Conservation (phyloP, 2,329 filamentous ascomycete genomes). For the Cladosporium sp. region DNA sequence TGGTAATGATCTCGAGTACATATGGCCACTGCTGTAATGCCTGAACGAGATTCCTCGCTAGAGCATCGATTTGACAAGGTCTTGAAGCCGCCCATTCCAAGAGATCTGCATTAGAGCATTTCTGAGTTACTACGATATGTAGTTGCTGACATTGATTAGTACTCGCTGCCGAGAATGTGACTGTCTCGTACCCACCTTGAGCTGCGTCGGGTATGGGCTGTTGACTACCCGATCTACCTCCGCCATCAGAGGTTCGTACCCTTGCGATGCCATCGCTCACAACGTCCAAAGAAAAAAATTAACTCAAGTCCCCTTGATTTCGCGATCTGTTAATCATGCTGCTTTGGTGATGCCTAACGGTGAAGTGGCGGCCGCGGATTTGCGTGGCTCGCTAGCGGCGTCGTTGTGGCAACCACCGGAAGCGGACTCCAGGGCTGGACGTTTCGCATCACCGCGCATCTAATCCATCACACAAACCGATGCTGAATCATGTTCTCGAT, state of each 20-base stretch:
- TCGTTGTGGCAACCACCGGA: too few relatives aligned
- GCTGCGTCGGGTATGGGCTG: slow-evolving; percentile 30
- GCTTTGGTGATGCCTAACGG: too few relatives aligned
- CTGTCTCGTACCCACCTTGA: slow-evolving; percentile 20
- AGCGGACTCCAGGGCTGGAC: too few relatives aligned
- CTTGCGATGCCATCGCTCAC: slow-evolving; percentile 9
- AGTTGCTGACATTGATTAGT: slow-evolving; percentile 29
- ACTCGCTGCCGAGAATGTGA: background rate
- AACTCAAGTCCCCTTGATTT: too few relatives aligned
- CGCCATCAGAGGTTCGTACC: slow-evolving; percentile 12
- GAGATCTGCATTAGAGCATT: slow-evolving; percentile 32
- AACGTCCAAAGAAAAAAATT: background rate
- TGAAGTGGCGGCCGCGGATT: too few relatives aligned
- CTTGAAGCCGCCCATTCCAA: slow-evolving; percentile 43
- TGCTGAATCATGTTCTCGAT: too few relatives aligned
- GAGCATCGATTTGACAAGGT: slow-evolving; percentile 42
- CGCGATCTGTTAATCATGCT: too few relatives aligned
- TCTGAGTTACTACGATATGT: slow-evolving; percentile 28
- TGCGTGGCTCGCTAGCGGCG: too few relatives aligned
- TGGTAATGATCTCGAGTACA: slow-evolving; percentile 44
- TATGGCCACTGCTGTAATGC: slow-evolving; percentile 47
- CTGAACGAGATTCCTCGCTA: slow-evolving; percentile 43
- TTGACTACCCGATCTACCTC: slow-evolving; percentile 26
- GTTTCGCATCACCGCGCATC: too few relatives aligned
- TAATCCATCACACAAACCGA: too few relatives aligned